These are phyloP conservation scores for Symmetrospora coprosmae DNA, from an alignment of 768 basidiomycete genomes.

Conservation along the genomic window DNA sequence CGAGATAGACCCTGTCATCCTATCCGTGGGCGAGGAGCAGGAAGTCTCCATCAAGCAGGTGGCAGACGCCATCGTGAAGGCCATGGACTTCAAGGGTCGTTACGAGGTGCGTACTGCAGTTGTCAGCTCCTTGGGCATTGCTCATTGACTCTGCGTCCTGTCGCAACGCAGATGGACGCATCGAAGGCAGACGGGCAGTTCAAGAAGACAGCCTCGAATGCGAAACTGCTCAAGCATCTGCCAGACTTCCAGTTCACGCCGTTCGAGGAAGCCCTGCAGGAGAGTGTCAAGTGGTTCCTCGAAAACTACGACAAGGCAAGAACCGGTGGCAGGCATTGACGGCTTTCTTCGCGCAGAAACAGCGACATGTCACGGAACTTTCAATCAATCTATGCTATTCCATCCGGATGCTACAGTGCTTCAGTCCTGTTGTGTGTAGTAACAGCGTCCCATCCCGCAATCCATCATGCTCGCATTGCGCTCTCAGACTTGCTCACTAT, in stretches of 20 bases:
- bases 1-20: slow-evolving; percentile 80
- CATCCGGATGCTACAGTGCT: too few species aligned
- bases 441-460: too few species aligned
- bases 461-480: too few species aligned
- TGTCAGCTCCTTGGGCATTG: not conserved
- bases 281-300: slow-evolving; percentile 74
- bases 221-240: slow-evolving; percentile 61
- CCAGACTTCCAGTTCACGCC: slow-evolving; percentile 81
- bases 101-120: slow-evolving; percentile 47
- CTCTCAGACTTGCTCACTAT: too few species aligned
- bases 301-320: slow-evolving; percentile 62
- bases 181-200: slow-evolving; percentile 79
- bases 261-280: slow-evolving; percentile 64
- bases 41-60: slow-evolving; percentile 86
- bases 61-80: slow-evolving; percentile 76
- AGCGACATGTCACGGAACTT: not conserved
- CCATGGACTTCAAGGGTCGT: slow-evolving; percentile 61
- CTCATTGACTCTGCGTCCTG: too few species aligned
- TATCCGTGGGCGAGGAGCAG: slow-evolving; percentile 83
- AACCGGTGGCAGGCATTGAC: slow-evolving; percentile 40
- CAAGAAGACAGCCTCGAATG: slow-evolving; percentile 90
- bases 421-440: too few species aligned
- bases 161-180: slow-evolving; percentile 71
- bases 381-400: not conserved
- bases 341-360: not conserved